Conservation (phyloP, 2,329 filamentous ascomycete genomes). For the Colletotrichum sp. region DNA sequence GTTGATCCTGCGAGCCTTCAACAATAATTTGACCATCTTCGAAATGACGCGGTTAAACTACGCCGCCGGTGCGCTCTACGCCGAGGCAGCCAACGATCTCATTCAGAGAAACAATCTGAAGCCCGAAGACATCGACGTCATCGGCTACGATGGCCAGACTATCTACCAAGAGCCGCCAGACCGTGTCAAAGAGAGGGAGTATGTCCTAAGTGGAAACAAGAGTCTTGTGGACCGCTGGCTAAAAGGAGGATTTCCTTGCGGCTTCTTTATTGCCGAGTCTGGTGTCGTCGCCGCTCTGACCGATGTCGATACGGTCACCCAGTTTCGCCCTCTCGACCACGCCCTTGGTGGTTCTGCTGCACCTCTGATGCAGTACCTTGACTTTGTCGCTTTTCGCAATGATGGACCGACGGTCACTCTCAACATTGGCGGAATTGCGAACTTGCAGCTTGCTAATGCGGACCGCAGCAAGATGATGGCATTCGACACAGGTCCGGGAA, state of each 20-base stretch:
- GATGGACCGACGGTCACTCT: constrained; percentile 28
- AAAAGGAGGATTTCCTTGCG: constrained; percentile 22
- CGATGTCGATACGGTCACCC: constrained; percentile 31
- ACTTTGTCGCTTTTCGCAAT: constrained; percentile 32
- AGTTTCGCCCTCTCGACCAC: constrained; percentile 33
- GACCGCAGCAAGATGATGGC: constrained; percentile 35
- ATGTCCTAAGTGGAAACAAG: constrained; percentile 23
- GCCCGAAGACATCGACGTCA: constrained; percentile 29
- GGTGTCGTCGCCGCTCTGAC: constrained; percentile 33
- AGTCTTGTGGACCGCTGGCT: constrained; percentile 30
- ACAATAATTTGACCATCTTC: constrained; percentile 30
- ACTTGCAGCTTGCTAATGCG: constrained; percentile 30
- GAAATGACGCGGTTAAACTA: constrained; percentile 33
- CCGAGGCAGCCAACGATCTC: constrained; percentile 30
- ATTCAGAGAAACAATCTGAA: constrained; percentile 22
- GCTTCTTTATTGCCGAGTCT: constrained; percentile 33
- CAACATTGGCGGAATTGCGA: constrained; percentile 35
- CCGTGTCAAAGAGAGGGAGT: constrained; percentile 23
- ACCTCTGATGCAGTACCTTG: constrained; percentile 35
- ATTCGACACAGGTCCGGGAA: constrained; percentile 33
- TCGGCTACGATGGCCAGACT: constrained; percentile 34
- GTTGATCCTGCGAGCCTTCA: constrained; percentile 28
- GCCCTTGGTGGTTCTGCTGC: constrained; percentile 31
- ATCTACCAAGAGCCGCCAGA: constrained; percentile 34
- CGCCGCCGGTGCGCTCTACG: constrained; percentile 30